Evolutionary conservation across 257 asterid genomes (phyloP).

Genomic region (Thymus quinquecostatus): DNA sequence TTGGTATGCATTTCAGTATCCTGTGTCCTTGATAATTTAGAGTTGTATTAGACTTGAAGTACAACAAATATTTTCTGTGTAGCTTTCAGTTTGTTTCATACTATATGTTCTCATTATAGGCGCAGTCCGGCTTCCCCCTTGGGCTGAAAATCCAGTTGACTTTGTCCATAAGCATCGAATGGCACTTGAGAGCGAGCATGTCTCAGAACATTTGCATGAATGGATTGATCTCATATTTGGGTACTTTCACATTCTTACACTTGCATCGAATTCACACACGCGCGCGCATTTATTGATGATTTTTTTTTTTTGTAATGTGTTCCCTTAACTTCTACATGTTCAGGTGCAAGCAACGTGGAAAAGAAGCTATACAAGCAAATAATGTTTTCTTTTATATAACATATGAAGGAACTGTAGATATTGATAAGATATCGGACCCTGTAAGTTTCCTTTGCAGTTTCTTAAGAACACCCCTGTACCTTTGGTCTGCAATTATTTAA

Average conservation of each 20-base stretch:
- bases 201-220: slow-evolving; percentile 88
- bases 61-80: slow-evolving; percentile 17
- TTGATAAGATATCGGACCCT: slow-evolving; percentile 89
- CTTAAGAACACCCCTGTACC: slow-evolving; percentile 24
- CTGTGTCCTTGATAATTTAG: slow-evolving; percentile 27
- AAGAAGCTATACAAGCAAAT: slow-evolving; percentile 91
- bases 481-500: slow-evolving; percentile 24
- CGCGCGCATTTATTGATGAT: slow-evolving; percentile 5
- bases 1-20: slow-evolving; percentile 57
- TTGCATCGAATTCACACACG: background rate
- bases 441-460: slow-evolving; percentile 57
- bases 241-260: slow-evolving; percentile 44
- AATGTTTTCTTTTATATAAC: slow-evolving; percentile 96
- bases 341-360: slow-evolving; percentile 98
- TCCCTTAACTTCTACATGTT: slow-evolving; percentile 32
- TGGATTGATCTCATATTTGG: slow-evolving; percentile 99
- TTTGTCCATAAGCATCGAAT: slow-evolving; percentile 91
- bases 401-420: slow-evolving; percentile 96
- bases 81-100: slow-evolving; percentile 30
- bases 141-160: slow-evolving; percentile 94
- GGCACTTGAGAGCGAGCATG: slow-evolving; percentile 99
- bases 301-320: slow-evolving; percentile 22
- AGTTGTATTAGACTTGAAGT: slow-evolving; percentile 14
- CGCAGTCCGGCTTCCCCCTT: slow-evolving; percentile 83
- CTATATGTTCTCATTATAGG: slow-evolving; percentile 47